Evolutionary conservation across 2,329 filamentous ascomycete genomes (phyloP).

Genomic region (Acephala macrosclerotiorum): DNA sequence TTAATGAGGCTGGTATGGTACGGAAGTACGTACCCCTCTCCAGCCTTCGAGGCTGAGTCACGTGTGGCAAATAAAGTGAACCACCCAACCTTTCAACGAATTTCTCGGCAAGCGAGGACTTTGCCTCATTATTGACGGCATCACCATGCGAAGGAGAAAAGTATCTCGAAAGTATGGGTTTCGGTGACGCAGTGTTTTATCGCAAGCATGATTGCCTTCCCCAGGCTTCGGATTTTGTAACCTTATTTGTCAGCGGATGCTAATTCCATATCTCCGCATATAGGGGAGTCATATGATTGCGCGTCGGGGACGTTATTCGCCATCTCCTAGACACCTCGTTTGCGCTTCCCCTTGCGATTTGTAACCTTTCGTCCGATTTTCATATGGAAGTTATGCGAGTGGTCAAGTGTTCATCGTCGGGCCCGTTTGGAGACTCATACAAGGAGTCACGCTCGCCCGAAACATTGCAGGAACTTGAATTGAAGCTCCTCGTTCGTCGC

Average conservation of each 20-base stretch:
- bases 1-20: not conserved
- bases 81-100: not conserved
- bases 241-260: not conserved
- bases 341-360: not conserved
- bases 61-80: constrained; percentile 5
- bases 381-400: not conserved
- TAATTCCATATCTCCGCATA: not conserved
- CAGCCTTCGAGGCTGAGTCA: constrained; percentile 8
- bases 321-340: not conserved
- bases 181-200: not conserved
- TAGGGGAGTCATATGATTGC: constrained; percentile 4
- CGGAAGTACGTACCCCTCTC: constrained; percentile 2
- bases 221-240: not conserved
- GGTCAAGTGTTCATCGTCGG: not conserved
- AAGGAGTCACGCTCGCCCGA: not conserved
- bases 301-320: not conserved
- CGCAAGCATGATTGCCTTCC: not conserved
- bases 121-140: not conserved
- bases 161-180: not conserved
- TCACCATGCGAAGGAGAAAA: not conserved
- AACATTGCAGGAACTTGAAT: not conserved
- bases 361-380: not conserved
- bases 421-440: not conserved
- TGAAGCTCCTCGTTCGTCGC: not conserved
- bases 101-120: not conserved